Base-by-base conservation (phyloP, 495 filamentous ascomycete genomes). In the Podospora pseudopauciseta region DNA sequence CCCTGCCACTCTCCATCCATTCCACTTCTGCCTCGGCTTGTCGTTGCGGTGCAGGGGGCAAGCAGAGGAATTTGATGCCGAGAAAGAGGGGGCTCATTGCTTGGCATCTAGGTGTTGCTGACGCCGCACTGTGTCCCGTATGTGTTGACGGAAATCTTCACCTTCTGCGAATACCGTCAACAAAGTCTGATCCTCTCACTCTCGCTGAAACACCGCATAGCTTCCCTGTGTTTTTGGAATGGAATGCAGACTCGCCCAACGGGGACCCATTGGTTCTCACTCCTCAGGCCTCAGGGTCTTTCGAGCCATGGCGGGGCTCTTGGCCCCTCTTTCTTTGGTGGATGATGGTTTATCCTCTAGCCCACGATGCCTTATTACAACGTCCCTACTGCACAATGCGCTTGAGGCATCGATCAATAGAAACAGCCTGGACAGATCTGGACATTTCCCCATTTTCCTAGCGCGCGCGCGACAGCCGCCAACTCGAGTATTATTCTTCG, bases 21-120 rank as follows among this genome's bases (percentile, higher is more conserved):
- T 19, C 56, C 64, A 66, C 67, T 69, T 68, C 70, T 71, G 65
- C 71, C 73, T 75, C 75, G 76, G 76, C 66, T 67, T 70, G 60
- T 73, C 61, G 67, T 73, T 32, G 28, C 62, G 60, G 26, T 27
- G 65, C 60, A 63, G 32, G 54, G 54, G 68, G 55, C 65, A 68
- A 72, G 67, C 28, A 65, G 64, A 65, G 63, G 63, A 74, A 73
- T 71, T 71, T 71, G 70, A 71, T 68, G 72, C 72, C 72, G 74
- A 75, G 57, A 68, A 28, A 53, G 58, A 66, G 65, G 65, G 67
- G 61, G 65, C 64, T 68, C 27, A 5, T 39, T n/a, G 9, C 55
- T 30, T n/a, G 44, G 63, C 23, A 23, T 23, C 1, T 23, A 44
- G 28, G 19, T 18, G 11, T 30, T 34, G 9, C 39, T 13, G 39